These are phyloP conservation scores for Taiozyma sp. DNA, from an alignment of 1,139 yeast genomes.

Conservation along the genomic window DNA sequence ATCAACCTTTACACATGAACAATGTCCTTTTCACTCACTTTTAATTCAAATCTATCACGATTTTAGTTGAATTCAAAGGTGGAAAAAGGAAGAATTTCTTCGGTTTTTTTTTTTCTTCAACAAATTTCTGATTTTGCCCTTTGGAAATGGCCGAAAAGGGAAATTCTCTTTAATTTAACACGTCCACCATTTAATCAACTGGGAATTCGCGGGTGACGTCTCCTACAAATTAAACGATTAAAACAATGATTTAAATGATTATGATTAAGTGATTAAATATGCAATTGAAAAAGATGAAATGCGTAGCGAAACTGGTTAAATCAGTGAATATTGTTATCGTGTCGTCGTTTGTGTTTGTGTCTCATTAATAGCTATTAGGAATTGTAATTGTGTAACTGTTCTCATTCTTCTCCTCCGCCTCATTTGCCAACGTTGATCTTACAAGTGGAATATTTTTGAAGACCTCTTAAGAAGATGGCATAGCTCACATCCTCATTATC, in stretches of 20 bases:
- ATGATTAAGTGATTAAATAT: too few relatives aligned
- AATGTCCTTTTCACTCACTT: background rate
- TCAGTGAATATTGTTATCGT: too few relatives aligned
- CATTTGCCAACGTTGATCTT: conserved; percentile 84
- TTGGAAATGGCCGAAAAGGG: background rate
- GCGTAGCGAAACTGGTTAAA: too few relatives aligned
- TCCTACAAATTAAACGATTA: too few relatives aligned
- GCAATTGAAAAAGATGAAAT: too few relatives aligned
- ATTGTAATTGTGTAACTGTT: too few relatives aligned
- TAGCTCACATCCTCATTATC: conserved; percentile 77
- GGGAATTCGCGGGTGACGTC: too few relatives aligned
- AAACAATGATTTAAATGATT: too few relatives aligned
- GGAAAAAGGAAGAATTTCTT: background rate
- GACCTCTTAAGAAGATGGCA: conserved; percentile 79
- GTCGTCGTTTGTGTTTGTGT: too few relatives aligned
- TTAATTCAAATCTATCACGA: background rate
- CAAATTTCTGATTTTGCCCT: background rate
- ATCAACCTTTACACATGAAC: too few relatives aligned
- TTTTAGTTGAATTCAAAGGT: background rate
- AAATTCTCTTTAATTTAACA: background rate
- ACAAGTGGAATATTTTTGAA: conserved; percentile 72
- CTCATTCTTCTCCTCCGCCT: too few relatives aligned
- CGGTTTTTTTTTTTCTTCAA: background rate
- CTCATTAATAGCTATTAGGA: too few relatives aligned
- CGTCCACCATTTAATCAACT: background rate